Evolutionary conservation across 176 grass and related monocot genomes (phyloP).

Genomic region (Themeda triandra): DNA sequence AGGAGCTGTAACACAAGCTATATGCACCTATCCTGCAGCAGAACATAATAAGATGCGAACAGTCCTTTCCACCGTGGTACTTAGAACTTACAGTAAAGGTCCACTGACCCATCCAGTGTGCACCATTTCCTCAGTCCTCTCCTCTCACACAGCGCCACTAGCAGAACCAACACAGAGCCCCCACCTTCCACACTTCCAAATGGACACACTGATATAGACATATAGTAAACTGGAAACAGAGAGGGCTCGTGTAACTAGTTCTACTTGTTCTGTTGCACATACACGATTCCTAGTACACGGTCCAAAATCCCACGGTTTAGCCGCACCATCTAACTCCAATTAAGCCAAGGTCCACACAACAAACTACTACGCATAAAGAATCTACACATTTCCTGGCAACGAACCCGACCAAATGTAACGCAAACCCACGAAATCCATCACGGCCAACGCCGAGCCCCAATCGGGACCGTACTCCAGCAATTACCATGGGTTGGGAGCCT

Average conservation of each 20-base stretch:
- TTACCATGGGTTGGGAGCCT: slow-evolving; percentile 16
- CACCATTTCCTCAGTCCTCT: not conserved
- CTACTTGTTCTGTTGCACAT: not conserved
- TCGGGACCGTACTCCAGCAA: not conserved
- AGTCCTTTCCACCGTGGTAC: not conserved
- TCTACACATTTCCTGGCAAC: not conserved
- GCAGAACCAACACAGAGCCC: not conserved
- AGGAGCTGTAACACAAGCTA: not conserved
- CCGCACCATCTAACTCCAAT: not conserved
- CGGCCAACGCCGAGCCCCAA: not conserved
- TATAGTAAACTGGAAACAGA: not conserved
- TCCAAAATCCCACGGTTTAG: not conserved
- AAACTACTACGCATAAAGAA: not conserved
- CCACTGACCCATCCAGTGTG: not conserved
- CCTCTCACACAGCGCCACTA: not conserved
- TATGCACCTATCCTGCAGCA: not conserved
- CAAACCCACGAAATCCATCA: not conserved
- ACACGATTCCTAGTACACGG: not conserved
- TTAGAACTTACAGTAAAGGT: not conserved
- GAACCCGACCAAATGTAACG: slow-evolving; percentile 12
- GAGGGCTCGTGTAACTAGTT: not conserved
- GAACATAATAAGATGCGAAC: not conserved
- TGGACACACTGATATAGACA: not conserved
- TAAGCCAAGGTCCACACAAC: not conserved
- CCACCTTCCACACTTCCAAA: not conserved